These are phyloP conservation scores for Vicia sativa DNA, from an alignment of 306 rosid genomes.

Conservation along the genomic window DNA sequence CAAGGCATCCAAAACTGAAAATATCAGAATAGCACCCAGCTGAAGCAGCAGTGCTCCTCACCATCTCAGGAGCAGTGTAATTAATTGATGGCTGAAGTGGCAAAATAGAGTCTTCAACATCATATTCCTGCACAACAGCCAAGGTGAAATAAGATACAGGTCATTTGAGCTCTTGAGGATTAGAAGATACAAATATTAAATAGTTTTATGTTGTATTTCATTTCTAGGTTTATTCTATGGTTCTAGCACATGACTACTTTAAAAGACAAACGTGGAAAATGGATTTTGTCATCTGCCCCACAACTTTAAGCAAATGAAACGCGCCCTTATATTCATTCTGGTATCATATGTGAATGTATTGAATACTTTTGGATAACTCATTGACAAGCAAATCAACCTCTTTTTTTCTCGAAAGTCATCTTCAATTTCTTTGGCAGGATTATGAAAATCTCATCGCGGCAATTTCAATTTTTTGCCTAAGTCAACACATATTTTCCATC, in stretches of 20 bases:
- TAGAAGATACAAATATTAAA: constrained; percentile 19
- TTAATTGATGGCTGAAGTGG: constrained; percentile 93
- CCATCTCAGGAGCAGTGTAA: constrained; percentile 96
- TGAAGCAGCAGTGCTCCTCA: constrained; percentile 59
- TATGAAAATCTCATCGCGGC: neutral
- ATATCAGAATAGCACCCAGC: constrained; percentile 78
- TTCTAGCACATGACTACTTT: neutral
- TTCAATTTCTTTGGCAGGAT: neutral
- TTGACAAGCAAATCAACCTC: neutral
- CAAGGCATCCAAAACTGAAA: constrained; percentile 96
- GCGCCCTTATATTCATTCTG: neutral
- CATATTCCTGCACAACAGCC: constrained; percentile 76
- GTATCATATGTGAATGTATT: neutral
- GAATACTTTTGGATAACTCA: neutral
- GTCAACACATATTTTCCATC: neutral
- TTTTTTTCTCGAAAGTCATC: neutral
- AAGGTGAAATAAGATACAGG: constrained; percentile 31
- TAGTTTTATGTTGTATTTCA: neutral
- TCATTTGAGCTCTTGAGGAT: constrained; percentile 8
- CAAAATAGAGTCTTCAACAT: constrained; percentile 86
- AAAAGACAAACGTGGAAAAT: neutral
- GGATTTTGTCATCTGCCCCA: neutral
- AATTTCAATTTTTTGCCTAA: neutral
- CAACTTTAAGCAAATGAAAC: neutral
- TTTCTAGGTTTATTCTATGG: neutral